Conservation (phyloP, 148 eudicot genomes). For the Spergularia bocconei region DNA sequence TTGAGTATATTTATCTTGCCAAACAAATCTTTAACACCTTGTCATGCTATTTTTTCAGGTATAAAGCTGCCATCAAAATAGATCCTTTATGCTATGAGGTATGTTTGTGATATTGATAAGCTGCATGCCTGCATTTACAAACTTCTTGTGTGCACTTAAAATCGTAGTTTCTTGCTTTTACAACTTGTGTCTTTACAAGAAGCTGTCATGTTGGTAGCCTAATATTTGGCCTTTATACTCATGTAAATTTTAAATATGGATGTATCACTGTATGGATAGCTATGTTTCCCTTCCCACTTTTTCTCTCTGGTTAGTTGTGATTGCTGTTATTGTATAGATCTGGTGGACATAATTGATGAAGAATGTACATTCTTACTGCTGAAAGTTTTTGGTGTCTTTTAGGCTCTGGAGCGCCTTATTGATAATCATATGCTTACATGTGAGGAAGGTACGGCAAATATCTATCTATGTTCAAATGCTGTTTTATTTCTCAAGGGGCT, state of each 20-base stretch:
- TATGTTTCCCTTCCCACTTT: background rate
- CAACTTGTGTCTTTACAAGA: background rate
- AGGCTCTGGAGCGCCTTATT: constrained; percentile 94
- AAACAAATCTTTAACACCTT: background rate
- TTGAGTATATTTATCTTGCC: background rate
- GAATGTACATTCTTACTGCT: constrained; percentile 11
- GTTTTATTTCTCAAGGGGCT: background rate
- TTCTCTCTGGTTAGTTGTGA: constrained; percentile 1
- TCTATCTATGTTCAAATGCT: background rate
- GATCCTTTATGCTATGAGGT: constrained; percentile 99
- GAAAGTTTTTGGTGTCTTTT: constrained; percentile 8
- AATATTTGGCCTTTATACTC: background rate
- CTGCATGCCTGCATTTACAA: background rate
- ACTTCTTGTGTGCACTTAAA: background rate
- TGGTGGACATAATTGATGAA: background rate
- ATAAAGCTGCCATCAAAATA: constrained; percentile 88
- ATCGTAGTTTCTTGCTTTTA: background rate
- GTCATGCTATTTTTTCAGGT: constrained; percentile 46
- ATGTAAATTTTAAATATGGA: background rate
- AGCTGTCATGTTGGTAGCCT: background rate
- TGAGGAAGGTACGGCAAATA: constrained; percentile 68
- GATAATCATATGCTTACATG: constrained; percentile 95
- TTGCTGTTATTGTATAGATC: background rate
- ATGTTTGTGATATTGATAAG: constrained; percentile 16
- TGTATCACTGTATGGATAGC: background rate